Evolutionary conservation across 768 basidiomycete genomes (phyloP).

Genomic region (Sarcodon sp.): DNA sequence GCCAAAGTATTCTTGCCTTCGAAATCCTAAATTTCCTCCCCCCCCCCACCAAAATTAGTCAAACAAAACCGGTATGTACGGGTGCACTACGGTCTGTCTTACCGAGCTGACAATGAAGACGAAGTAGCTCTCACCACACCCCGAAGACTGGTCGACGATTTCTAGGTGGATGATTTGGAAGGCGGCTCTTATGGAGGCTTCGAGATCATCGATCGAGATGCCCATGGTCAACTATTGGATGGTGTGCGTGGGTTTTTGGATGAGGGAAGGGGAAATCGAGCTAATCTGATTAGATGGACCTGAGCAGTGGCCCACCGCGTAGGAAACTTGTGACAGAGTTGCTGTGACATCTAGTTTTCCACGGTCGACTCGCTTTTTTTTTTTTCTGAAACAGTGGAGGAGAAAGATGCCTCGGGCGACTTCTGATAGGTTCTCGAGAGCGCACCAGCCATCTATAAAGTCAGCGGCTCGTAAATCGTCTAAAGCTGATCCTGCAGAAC

Average conservation of each 20-base stretch:
- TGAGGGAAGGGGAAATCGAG: neutral
- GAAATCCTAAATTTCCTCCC: conserved; percentile 35
- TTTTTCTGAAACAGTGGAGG: neutral
- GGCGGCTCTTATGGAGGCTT: conserved; percentile 47
- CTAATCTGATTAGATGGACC: neutral
- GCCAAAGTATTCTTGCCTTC: conserved; percentile 74
- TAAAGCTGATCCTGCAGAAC: conserved; percentile 16
- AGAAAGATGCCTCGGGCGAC: conserved; percentile 67
- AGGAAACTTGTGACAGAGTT: neutral
- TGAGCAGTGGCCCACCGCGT: neutral
- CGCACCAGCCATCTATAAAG: conserved; percentile 41
- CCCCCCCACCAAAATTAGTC: neutral
- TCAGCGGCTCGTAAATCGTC: conserved; percentile 35
- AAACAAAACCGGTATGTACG: neutral
- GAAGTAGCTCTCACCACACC: conserved; percentile 71
- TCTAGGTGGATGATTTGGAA: conserved; percentile 57
- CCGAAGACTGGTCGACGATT: conserved; percentile 66
- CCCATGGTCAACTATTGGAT: conserved; percentile 6
- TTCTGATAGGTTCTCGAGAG: conserved; percentile 55
- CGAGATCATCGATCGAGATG: conserved; percentile 26
- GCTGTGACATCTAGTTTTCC: neutral
- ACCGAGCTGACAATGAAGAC: conserved; percentile 72
- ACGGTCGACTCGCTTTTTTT: neutral
- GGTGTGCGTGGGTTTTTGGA: neutral
- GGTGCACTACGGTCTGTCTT: conserved; percentile 8